A percentile compares a stretch with the other conserved stretches of the same genome.
These are phyloP conservation scores for Hanseniaspora meyeri DNA, from an alignment of 805 yeast species.

Conservation along the genomic window DNA sequence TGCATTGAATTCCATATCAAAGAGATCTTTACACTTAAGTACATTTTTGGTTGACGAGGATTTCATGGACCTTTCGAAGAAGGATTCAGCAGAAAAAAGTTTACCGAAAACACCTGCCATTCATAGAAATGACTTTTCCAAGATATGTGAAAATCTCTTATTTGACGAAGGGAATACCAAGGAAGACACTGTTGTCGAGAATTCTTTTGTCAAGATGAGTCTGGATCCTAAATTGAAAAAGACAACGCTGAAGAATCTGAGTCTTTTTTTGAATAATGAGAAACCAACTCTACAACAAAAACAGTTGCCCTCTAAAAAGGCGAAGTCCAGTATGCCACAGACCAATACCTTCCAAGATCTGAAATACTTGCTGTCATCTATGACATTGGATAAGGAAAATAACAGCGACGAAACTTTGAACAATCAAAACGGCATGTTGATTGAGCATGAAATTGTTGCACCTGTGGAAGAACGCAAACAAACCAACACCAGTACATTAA, in stretches of 20 bases:
- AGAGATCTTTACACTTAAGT: constrained; percentile 26
- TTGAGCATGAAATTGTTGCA: too few relatives aligned
- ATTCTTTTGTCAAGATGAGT: constrained; percentile 7
- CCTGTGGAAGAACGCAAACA: not conserved
- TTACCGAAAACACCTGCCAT: not conserved
- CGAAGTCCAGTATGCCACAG: not conserved
- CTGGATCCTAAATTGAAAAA: constrained; percentile 13
- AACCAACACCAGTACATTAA: not conserved
- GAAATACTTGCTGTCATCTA: not conserved
- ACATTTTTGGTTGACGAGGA: constrained; percentile 19
- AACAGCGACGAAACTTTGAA: not conserved
- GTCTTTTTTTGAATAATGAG: not conserved
- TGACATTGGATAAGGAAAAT: not conserved
- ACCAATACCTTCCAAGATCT: constrained; percentile 9
- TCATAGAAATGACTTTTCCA: constrained; percentile 22
- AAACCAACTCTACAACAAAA: not conserved
- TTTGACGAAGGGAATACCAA: constrained; percentile 22
- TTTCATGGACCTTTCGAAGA: constrained; percentile 16
- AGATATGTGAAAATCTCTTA: constrained; percentile 24
- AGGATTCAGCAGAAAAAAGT: not conserved
- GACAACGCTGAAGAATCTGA: constrained; percentile 3
- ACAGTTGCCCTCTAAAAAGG: not conserved
- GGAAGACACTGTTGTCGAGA: not conserved
- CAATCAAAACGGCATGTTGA: not conserved
- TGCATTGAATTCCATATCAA: constrained; percentile 27